Conservation (phyloP, 306 rosid genomes). For the Canavalia gladiata region DNA sequence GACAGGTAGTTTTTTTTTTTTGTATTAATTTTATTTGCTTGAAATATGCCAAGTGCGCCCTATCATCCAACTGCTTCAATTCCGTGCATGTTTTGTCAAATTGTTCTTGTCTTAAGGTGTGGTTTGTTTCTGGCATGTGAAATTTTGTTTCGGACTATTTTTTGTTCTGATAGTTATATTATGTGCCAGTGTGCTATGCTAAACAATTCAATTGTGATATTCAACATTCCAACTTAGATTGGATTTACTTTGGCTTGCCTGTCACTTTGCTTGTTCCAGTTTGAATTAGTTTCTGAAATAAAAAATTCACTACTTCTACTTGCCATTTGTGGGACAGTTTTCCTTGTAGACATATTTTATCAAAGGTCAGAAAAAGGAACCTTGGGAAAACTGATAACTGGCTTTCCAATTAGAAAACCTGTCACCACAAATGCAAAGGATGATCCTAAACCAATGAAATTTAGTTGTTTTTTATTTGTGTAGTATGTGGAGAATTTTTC, state of each 20-base stretch:
- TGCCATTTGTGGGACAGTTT: background rate
- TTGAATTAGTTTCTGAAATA: slow-evolving; percentile 2
- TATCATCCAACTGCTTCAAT: slow-evolving; percentile 29
- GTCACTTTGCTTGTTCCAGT: slow-evolving; percentile 9
- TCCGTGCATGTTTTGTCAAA: slow-evolving; percentile 5
- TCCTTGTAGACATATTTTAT: slow-evolving; percentile 2
- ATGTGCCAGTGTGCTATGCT: background rate
- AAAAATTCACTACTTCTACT: slow-evolving; percentile 16
- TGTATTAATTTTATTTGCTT: slow-evolving; percentile 33
- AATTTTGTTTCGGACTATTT: background rate
- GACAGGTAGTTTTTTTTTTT: slow-evolving; percentile 67
- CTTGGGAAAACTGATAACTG: background rate
- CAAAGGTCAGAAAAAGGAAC: background rate
- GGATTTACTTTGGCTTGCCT: slow-evolving; percentile 5
- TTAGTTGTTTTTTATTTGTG: background rate
- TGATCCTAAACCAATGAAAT: background rate
- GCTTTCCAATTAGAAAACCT: slow-evolving; percentile 20
- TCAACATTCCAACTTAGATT: slow-evolving; percentile 24
- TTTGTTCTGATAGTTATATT: slow-evolving; percentile 7
- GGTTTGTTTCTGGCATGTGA: background rate
- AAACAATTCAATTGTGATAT: slow-evolving; percentile 10
- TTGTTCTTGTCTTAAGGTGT: background rate
- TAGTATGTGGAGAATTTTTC: background rate
- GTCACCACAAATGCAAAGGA: slow-evolving; percentile 25
- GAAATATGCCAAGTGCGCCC: background rate